These are phyloP conservation scores for Phytopythium ostracodes DNA, from an alignment of 352 stramenopile genomes.

Conservation along the genomic window DNA sequence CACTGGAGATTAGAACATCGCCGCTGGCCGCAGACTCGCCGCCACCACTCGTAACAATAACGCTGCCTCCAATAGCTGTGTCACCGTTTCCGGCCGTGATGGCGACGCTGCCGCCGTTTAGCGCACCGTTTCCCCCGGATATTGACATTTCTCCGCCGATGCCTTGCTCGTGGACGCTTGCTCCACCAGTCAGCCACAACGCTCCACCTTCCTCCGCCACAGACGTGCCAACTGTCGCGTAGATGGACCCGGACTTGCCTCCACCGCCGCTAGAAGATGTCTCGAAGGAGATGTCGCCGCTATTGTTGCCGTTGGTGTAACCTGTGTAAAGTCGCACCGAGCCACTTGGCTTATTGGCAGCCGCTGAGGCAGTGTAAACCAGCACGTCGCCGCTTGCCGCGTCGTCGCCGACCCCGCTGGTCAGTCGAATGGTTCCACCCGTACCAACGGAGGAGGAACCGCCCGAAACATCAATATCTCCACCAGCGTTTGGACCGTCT, in stretches of 20 bases:
- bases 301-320: conserved; percentile 14
- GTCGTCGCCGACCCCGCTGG: conserved; percentile 18
- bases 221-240: background rate
- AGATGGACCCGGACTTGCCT: background rate
- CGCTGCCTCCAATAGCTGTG: conserved; percentile 18
- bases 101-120: conserved; percentile 3
- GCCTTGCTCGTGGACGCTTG: background rate
- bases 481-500: background rate
- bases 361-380: conserved; percentile 13
- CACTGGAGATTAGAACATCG: conserved; percentile 20
- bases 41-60: conserved; percentile 22
- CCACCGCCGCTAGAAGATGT: conserved; percentile 15
- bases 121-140: background rate
- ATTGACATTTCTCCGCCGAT: background rate
- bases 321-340: conserved; percentile 21
- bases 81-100: conserved; percentile 15
- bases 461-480: background rate
- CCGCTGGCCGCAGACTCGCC: conserved; percentile 21
- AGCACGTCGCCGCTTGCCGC: conserved; percentile 19
- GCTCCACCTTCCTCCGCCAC: background rate
- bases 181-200: background rate
- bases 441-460: background rate
- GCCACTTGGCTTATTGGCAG: conserved; percentile 15
- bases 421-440: conserved; percentile 13
- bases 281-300: conserved; percentile 20